Base-by-base conservation (phyloP, 441 rosid genomes). In the Breynia disticha region DNA sequence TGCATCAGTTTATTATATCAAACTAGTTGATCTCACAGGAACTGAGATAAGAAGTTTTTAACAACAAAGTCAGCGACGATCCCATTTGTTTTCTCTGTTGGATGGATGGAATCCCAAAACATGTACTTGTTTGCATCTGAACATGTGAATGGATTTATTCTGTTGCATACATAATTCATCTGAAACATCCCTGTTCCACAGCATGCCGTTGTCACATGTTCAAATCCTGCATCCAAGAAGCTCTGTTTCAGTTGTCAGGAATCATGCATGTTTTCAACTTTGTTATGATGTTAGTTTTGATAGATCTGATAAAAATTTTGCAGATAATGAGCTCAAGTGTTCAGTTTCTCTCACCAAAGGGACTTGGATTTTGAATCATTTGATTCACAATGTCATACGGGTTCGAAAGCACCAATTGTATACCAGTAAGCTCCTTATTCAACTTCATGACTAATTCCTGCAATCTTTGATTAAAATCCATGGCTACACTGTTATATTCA, bases 81-180 rank as follows among this genome's bases (percentile, higher is more conserved):
- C 63, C 61, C 38, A 58, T 77, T 72, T 59, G 86, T 57, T 59
- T 38, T 79, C 49, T 81, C 78, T 7, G 84, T 71, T 0, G 86
- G 88, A 38, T 86, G 90, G 65, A 83, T 63, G 16, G 88, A 56
- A 64, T 83, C 91, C 91, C 95, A 81, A 15, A 85, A 80, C 7
- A 82, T 76, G 37, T 61, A 79, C 47, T 77, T 77, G 42, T 64
- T 67, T 2, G 86, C 86, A 64, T 83, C 88, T 42, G 72, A 18
- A 53, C 91, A 83, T 14, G 84, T 77, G 32, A 76, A 63, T 28
- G 77, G 76, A 55, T 52, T 71, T 28, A 55, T 47, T 21, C 3
- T 74, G 17, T 68, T 76, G 62, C 91, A 79, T 46, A 81, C 38
- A 39, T 67, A 68, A 7, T 84, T 67, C 71, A 66, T 71, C 82